Evolutionary conservation across 1,284 basidiomycete species (phyloP), one percentile per base, ranked within the genome.

Genomic region (Sutorius eximius): DNA sequence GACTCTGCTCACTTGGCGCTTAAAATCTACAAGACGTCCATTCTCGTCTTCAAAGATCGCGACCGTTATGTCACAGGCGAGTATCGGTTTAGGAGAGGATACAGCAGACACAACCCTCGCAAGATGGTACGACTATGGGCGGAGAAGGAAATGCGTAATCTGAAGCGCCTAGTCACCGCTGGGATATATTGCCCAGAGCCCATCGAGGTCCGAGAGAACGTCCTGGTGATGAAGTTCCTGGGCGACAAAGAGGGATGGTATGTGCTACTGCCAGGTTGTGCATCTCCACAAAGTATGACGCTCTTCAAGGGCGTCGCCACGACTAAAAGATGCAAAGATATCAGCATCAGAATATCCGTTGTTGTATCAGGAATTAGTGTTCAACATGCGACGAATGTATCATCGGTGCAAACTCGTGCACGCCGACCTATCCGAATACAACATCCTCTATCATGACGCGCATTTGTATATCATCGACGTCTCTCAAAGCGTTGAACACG

Each of bases 51-150:
- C 80, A 97, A 98, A 71, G 93, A 98, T 65, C 86, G 97, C 12
- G 94, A 97, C 68, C 89, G 91, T 55, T 98, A 98, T 71, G 95
- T 98, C 33, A 84, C 86, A 0, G 88, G 89, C 46, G 97, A 99
- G 70, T 90, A 91, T 68, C 87, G 97, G 10, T 99, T 99, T 76
- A 82, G 93, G 37, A 84, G 90, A 59, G 96, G 96, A 8, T 99
- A 99, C 72, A 88, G 88, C 61, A 87, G 89, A 49, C 86, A 85
- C 61, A 99, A 99, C 69, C 96, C 97, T 10, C 85, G 97, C 38
- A 99, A 99, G 75, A 99, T 99, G 96, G 96, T 99, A 16, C 83
- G 93, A 12, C 76, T 99, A 8, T 99, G 97, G 97, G 97, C 97
- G 0, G 97, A 99, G 73, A 99, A 99, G 75, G 97, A 99, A 72